These are phyloP conservation scores for Solanum piurae DNA, from an alignment of 257 asterid genomes.

Conservation along the genomic window DNA sequence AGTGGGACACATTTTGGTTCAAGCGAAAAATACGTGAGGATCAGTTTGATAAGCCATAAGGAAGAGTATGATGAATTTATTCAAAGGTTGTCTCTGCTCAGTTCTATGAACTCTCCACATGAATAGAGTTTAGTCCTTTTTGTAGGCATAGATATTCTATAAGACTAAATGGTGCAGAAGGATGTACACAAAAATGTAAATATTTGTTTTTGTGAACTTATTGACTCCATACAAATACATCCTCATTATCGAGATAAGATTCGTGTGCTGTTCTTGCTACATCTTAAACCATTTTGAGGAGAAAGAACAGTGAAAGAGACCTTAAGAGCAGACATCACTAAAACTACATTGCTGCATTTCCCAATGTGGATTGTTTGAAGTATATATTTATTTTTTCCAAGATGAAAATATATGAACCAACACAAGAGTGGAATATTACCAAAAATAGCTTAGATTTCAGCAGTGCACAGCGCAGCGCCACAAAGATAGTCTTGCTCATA, in stretches of 20 bases:
- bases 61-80: constrained; percentile 44
- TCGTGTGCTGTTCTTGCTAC: neutral
- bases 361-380: neutral
- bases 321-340: neutral
- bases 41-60: constrained; percentile 55
- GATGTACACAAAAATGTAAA: neutral
- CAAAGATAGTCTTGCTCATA: constrained; percentile 6
- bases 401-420: neutral
- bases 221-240: neutral
- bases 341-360: neutral
- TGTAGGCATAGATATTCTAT: neutral
- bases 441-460: neutral
- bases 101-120: neutral
- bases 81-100: constrained; percentile 36
- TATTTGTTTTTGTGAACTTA: neutral
- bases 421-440: neutral
- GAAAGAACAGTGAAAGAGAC: neutral
- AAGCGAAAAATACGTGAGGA: constrained; percentile 46
- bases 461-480: neutral
- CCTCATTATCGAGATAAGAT: neutral
- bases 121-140: neutral
- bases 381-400: neutral
- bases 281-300: neutral
- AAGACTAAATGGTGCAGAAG: neutral
- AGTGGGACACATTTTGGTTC: constrained; percentile 73